Percentiles rank a stretch among this genome's conserved stretches.
These are phyloP conservation scores for Gymnopilus dilepis DNA, from an alignment of 768 basidiomycete species.

Conservation along the genomic window DNA sequence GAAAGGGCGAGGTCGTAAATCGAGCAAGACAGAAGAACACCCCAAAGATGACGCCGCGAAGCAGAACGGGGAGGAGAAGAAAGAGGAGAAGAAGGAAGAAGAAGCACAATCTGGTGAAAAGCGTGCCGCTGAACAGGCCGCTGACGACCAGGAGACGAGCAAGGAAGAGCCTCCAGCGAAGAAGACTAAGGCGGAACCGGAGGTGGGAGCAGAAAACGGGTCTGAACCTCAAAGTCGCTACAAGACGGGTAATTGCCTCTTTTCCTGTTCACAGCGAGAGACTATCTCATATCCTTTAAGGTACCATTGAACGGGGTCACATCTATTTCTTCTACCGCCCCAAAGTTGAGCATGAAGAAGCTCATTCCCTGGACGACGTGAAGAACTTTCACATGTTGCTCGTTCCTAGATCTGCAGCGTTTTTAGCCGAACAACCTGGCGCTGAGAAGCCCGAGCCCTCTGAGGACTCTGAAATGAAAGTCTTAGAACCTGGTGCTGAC, in stretches of 20 bases:
- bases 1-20: not conserved
- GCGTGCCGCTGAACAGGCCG: constrained; percentile 15
- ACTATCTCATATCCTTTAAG: constrained; percentile 30
- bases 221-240: constrained; percentile 19
- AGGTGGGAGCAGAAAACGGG: constrained; percentile 14
- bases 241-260: constrained; percentile 22
- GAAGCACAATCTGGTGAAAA: constrained; percentile 22
- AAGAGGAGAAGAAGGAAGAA: constrained; percentile 10
- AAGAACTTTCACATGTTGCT: constrained; percentile 64
- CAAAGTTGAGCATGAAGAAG: constrained; percentile 56
- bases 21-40: not conserved
- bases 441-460: constrained; percentile 27
- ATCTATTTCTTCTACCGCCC: constrained; percentile 72
- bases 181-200: constrained; percentile 30
- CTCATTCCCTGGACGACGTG: constrained; percentile 60
- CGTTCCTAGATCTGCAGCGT: constrained; percentile 57
- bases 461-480: constrained; percentile 42
- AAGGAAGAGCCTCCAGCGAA: constrained; percentile 31
- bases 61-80: constrained; percentile 11
- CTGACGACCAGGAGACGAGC: constrained; percentile 4
- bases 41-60: constrained; percentile 8
- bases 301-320: constrained; percentile 62
- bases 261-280: not conserved
- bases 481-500: constrained; percentile 51
- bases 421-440: constrained; percentile 30